phyloP scores from a whole-genome alignment of 805 yeast genomes.

The Barnettozyma salicaria region DNA sequence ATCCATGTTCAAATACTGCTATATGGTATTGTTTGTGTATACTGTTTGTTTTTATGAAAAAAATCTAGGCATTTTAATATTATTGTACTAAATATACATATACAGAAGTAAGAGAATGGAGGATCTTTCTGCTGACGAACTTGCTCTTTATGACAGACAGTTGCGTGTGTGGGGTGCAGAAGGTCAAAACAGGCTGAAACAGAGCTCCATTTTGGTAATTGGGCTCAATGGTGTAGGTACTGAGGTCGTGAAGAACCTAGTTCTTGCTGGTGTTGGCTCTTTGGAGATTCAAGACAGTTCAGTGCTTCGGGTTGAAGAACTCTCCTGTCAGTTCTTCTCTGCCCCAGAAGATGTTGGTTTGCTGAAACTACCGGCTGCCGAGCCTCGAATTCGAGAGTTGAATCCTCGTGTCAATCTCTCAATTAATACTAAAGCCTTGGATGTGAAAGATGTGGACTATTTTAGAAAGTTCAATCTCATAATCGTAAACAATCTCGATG shows the following conservation, averaged over 20 bases:
- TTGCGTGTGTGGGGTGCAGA: constrained; percentile 94
- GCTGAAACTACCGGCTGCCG: constrained; percentile 48
- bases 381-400: constrained; percentile 56
- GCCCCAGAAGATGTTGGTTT: constrained; percentile 50
- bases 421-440: constrained; percentile 31
- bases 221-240: constrained; percentile 74
- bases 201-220: constrained; percentile 63
- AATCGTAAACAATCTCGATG: constrained; percentile 62
- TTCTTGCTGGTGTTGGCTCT: constrained; percentile 82
- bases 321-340: constrained; percentile 71
- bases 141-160: constrained; percentile 91
- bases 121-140: constrained; percentile 54
- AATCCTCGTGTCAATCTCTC: constrained; percentile 70
- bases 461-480: constrained; percentile 59
- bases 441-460: constrained; percentile 28
- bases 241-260: constrained; percentile 78
- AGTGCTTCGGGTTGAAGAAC: constrained; percentile 51
- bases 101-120: no score
- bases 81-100: no score
- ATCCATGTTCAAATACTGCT: constrained; percentile 42
- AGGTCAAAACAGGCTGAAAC: constrained; percentile 73
- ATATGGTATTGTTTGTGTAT: no score
- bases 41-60: no score
- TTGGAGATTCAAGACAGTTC: constrained; percentile 63
- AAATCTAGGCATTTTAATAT: no score